Evolutionary conservation across 2,329 filamentous ascomycete species (phyloP).

Genomic region (Sarocladium kiliense): DNA sequence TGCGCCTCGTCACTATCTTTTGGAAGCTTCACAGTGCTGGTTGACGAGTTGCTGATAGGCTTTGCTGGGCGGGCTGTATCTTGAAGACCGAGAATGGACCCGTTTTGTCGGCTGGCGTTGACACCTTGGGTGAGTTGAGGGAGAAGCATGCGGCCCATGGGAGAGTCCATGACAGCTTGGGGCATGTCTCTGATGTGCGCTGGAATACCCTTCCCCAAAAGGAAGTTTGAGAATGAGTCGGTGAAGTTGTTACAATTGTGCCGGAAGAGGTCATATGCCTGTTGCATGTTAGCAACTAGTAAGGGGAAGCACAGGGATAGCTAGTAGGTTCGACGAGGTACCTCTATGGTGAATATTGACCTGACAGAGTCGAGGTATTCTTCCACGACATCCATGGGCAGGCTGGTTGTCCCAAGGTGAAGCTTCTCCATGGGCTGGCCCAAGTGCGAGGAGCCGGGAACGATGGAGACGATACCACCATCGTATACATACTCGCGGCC

Average conservation of each 20-base stretch:
- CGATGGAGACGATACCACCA: constrained; percentile 75
- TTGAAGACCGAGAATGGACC: constrained; percentile 49
- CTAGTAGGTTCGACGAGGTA: constrained; percentile 27
- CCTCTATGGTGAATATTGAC: constrained; percentile 75
- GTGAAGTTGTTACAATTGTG: constrained; percentile 99
- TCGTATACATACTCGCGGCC: constrained; percentile 91
- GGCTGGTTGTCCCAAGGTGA: constrained; percentile 67
- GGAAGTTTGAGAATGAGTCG: constrained; percentile 84
- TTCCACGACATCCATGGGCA: constrained; percentile 75
- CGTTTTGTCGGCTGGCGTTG: constrained; percentile 42
- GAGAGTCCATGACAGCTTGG: constrained; percentile 76
- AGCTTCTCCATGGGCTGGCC: constrained; percentile 76
- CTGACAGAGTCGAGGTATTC: constrained; percentile 85
- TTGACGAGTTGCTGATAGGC: constrained; percentile 18
- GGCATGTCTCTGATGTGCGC: constrained; percentile 82
- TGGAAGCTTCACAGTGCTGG: constrained; percentile 43
- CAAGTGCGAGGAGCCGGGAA: constrained; percentile 79
- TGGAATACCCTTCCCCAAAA: constrained; percentile 84
- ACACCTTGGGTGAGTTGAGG: constrained; percentile 58
- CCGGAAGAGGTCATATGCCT: constrained; percentile 82
- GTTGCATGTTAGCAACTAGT: constrained; percentile 7
- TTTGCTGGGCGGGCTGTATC: constrained; percentile 19
- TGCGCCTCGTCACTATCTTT: constrained; percentile 20
- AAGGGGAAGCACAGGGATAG: not conserved
- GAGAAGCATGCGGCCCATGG: constrained; percentile 82